phyloP scores from a whole-genome alignment of 1,284 basidiomycete species.

The Malassezia equina region DNA sequence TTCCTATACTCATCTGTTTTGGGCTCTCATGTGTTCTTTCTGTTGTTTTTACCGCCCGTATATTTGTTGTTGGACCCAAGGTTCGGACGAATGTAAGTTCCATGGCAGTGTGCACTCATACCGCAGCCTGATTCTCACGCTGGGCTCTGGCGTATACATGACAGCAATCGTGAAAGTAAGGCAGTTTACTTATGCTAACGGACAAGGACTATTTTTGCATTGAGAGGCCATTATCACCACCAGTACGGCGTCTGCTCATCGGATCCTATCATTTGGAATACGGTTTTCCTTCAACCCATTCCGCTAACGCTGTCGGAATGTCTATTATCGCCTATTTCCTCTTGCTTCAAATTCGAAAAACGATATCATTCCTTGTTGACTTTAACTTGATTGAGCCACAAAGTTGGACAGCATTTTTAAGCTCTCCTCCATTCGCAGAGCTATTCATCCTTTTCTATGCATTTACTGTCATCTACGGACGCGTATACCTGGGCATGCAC shows the following conservation, averaged over 20 bases:
- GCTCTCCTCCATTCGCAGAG: conserved; percentile 21
- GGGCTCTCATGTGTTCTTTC: conserved; percentile 79
- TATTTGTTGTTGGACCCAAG: conserved; percentile 75
- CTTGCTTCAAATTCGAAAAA: conserved; percentile 12
- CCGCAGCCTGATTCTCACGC: conserved; percentile 52
- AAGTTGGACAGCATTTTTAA: background rate
- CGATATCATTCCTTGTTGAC: background rate
- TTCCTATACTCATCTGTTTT: conserved; percentile 83
- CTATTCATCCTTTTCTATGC: conserved; percentile 37
- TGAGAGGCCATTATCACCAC: conserved; percentile 80
- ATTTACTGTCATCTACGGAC: conserved; percentile 71
- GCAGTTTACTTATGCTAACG: background rate
- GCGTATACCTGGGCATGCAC: conserved; percentile 60
- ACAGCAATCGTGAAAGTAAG: conserved; percentile 64
- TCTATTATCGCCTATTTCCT: conserved; percentile 51
- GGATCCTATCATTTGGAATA: conserved; percentile 54
- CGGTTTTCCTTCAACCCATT: conserved; percentile 92
- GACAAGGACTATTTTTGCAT: conserved; percentile 70
- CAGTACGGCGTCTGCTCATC: conserved; percentile 64
- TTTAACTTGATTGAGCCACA: background rate
- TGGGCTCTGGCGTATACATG: conserved; percentile 71
- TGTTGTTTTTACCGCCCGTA: conserved; percentile 70
- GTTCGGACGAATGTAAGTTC: conserved; percentile 62
- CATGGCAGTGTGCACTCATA: background rate
- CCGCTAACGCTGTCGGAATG: conserved; percentile 79